Conservation (phyloP, 208 protist genomes). For the Trypanosoma mega region DNA sequence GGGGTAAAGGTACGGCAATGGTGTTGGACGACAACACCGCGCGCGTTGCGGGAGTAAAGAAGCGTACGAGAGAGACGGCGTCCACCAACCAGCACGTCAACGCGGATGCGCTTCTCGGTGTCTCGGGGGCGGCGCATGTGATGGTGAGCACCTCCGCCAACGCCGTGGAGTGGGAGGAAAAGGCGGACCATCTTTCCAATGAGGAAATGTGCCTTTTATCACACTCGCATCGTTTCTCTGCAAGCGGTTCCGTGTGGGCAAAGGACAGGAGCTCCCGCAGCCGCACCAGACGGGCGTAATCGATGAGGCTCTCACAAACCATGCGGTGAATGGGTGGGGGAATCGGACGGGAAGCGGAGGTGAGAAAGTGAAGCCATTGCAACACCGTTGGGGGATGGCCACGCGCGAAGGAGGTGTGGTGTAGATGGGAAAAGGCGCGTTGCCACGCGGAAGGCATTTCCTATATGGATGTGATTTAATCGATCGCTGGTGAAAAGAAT, state of each 20-base stretch:
- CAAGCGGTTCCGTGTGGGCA: too few relatives aligned
- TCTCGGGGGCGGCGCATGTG: background rate
- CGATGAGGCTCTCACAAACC: constrained; percentile 11
- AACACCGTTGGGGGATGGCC: background rate
- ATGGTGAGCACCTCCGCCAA: background rate
- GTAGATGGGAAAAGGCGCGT: constrained; percentile 12
- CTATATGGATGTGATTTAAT: background rate
- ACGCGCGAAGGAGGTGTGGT: constrained; percentile 11
- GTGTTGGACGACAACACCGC: too few relatives aligned
- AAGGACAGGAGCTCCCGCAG: constrained; percentile 15
- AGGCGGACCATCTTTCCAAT: too few relatives aligned
- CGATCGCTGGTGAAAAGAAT: background rate
- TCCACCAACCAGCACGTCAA: background rate
- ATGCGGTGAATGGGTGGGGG: background rate
- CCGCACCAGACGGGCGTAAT: constrained; percentile 15
- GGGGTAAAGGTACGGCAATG: too few relatives aligned
- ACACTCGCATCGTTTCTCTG: too few relatives aligned
- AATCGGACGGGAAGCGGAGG: constrained; percentile 1
- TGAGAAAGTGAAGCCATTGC: constrained; percentile 23
- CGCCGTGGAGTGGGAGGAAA: background rate
- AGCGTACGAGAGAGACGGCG: background rate
- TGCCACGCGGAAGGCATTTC: constrained; percentile 6
- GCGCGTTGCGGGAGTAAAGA: background rate
- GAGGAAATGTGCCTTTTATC: too few relatives aligned
- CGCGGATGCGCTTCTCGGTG: background rate